These are phyloP conservation scores for Polytrichum commune DNA, from an alignment of 225 moss, liverwort and hornwort species.

Conservation along the genomic window DNA sequence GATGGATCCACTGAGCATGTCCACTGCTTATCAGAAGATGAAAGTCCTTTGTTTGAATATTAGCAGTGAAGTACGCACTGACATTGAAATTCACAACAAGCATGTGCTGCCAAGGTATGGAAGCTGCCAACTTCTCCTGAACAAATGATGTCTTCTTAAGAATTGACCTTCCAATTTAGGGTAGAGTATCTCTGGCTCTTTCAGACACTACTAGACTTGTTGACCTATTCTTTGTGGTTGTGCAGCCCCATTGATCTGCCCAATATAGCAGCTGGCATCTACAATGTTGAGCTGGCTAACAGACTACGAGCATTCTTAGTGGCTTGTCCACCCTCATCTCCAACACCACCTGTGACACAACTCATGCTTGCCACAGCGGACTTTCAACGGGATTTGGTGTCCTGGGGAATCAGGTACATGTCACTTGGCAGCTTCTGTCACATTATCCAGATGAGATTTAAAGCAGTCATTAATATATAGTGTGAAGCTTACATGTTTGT, in stretches of 20 bases:
- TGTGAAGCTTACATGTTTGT: too few relatives aligned
- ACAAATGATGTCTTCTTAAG: too few relatives aligned
- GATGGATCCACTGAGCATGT: constrained; percentile 91
- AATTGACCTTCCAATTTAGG: too few relatives aligned
- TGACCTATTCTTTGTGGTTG: neutral
- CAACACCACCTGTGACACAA: constrained; percentile 81
- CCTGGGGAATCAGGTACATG: constrained; percentile 84
- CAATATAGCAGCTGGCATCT: constrained; percentile 54
- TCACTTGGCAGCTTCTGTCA: neutral
- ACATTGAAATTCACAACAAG: constrained; percentile 90
- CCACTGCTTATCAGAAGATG: constrained; percentile 92
- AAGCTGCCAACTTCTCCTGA: too few relatives aligned
- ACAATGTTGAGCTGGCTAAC: constrained; percentile 44
- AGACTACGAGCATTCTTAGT: constrained; percentile 43
- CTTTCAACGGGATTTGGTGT: constrained; percentile 69
- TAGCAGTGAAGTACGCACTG: constrained; percentile 79
- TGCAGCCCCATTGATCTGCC: constrained; percentile 58
- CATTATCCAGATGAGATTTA: neutral
- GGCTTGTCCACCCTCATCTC: constrained; percentile 63
- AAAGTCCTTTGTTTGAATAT: constrained; percentile 73
- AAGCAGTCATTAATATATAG: too few relatives aligned
- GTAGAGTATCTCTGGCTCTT: neutral
- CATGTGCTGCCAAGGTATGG: constrained; percentile 90
- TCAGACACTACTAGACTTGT: neutral
- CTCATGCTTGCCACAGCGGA: constrained; percentile 88